Conservation (phyloP, 139 green algal species). For the Zygnema circumcarinatum region DNA sequence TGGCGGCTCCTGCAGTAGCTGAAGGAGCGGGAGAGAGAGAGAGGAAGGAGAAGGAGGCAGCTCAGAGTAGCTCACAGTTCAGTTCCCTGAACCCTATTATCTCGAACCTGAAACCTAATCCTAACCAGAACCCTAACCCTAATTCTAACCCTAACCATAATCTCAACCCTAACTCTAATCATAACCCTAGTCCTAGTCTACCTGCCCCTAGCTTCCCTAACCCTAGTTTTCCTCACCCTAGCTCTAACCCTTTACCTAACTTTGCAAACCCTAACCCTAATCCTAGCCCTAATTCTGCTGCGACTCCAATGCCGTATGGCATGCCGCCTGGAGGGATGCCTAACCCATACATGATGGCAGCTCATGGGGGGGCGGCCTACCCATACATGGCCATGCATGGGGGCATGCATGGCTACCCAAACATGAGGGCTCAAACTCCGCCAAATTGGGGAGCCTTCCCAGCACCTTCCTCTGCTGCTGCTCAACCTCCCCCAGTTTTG, state of each 20-base stretch:
- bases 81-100: too few relatives aligned
- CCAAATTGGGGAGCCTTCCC: not conserved
- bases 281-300: not conserved
- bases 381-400: not conserved
- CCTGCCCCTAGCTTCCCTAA: too few relatives aligned
- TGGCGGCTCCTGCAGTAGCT: not conserved
- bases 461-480: not conserved
- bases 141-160: too few relatives aligned
- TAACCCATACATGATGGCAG: not conserved
- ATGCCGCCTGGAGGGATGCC: not conserved
- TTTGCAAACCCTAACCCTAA: too few relatives aligned
- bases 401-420: not conserved
- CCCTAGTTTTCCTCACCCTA: too few relatives aligned
- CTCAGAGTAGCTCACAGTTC: too few relatives aligned
- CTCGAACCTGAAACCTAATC: too few relatives aligned
- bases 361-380: not conserved
- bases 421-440: not conserved
- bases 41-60: not conserved
- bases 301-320: not conserved
- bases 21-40: not conserved
- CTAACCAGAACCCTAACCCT: too few relatives aligned
- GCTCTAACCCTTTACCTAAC: too few relatives aligned
- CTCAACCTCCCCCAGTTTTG: not conserved
- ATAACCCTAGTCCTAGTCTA: too few relatives aligned
- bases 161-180: too few relatives aligned